These are phyloP conservation scores for Yarrowia sp. DNA, from an alignment of 805 yeast genomes.

Conservation along the genomic window DNA sequence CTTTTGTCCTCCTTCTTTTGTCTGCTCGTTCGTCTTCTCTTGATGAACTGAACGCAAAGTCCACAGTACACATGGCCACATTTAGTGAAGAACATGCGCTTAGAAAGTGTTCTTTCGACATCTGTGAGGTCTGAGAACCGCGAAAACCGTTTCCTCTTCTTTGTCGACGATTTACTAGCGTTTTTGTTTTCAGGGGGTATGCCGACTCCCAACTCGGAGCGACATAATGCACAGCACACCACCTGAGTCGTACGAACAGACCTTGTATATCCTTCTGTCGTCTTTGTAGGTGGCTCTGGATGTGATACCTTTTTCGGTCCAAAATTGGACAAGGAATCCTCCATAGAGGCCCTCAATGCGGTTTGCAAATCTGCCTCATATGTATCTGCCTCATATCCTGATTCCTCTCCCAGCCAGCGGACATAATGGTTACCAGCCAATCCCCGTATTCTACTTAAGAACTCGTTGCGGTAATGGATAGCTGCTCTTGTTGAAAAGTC, in stretches of 20 bases:
- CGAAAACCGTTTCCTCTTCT: conserved; percentile 9
- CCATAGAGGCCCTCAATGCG: conserved; percentile 11
- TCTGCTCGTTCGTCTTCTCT: conserved; percentile 50
- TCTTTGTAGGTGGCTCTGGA: conserved; percentile 20
- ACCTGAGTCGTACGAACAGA: conserved; percentile 51
- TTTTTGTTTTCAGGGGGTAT: neutral
- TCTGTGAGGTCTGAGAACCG: conserved; percentile 51
- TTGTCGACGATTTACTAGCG: neutral
- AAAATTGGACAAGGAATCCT: conserved; percentile 1
- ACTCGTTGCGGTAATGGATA: too few species aligned
- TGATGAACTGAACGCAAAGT: conserved; percentile 70
- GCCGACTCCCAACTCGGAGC: conserved; percentile 74
- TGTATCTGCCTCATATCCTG: too few species aligned
- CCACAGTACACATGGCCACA: conserved; percentile 94
- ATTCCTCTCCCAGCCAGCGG: too few species aligned
- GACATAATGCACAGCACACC: conserved; percentile 72
- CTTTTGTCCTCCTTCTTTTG: conserved; percentile 41
- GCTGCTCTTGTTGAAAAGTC: too few species aligned
- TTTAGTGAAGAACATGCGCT: conserved; percentile 65
- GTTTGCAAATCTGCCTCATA: conserved; percentile 11
- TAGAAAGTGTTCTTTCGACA: conserved; percentile 66
- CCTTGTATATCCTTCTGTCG: conserved; percentile 43
- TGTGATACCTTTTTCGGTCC: conserved; percentile 24
- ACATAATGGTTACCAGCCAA: too few species aligned
- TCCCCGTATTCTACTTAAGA: too few species aligned